A percentile compares a stretch with the other conserved stretches of the same genome.
Evolutionary conservation across 129 eudicot species (phyloP).

Genomic region (Tagetes erecta): DNA sequence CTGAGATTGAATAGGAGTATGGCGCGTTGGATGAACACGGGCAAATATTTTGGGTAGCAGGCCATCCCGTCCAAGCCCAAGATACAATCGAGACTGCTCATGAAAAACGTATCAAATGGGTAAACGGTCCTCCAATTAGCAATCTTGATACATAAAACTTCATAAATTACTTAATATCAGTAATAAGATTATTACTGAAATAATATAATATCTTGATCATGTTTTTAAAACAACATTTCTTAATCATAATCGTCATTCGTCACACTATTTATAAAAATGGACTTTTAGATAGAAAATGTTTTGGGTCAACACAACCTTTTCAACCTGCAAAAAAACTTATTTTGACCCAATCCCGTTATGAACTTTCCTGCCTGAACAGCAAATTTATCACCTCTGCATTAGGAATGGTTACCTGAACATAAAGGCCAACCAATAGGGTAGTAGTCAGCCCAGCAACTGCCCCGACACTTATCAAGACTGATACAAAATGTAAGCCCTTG

Average conservation of each 20-base stretch:
- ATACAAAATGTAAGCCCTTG: slow-evolving; percentile 73
- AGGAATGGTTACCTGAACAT: slow-evolving; percentile 72
- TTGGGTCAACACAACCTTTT: background rate
- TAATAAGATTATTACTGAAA: background rate
- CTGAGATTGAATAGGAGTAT: slow-evolving; percentile 91
- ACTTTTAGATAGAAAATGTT: background rate
- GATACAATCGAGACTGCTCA: slow-evolving; percentile 86
- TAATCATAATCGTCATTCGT: background rate
- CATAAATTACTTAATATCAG: background rate
- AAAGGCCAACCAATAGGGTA: slow-evolving; percentile 89
- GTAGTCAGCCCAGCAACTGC: slow-evolving; percentile 98
- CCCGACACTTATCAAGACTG: slow-evolving; percentile 82
- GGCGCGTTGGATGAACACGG: slow-evolving; percentile 79
- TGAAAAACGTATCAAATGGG: slow-evolving; percentile 1
- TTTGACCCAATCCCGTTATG: background rate
- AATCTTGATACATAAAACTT: background rate
- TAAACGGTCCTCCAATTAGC: background rate
- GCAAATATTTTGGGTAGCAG: slow-evolving; percentile 77
- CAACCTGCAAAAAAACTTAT: background rate
- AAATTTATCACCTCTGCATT: background rate
- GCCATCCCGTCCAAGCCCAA: slow-evolving; percentile 98
- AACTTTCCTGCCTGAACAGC: background rate
- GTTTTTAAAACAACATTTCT: background rate
- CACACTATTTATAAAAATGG: background rate
- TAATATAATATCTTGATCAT: background rate